A percentile compares a stretch with the other conserved stretches of the same genome.
Evolutionary conservation across 2,329 filamentous ascomycete genomes (phyloP).

Genomic region (Tolypocladium nubicola): DNA sequence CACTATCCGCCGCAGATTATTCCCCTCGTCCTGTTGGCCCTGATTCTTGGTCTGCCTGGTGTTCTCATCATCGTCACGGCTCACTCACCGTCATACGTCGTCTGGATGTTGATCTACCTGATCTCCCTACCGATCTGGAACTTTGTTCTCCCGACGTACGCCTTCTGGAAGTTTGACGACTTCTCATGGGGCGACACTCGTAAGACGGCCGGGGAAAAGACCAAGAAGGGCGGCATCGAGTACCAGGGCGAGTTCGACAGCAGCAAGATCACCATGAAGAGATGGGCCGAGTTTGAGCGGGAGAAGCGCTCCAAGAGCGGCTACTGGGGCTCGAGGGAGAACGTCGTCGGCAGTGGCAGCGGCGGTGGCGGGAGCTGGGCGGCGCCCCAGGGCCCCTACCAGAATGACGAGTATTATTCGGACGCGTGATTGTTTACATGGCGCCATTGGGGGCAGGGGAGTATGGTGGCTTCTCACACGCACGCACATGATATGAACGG

Average conservation of each 20-base stretch:
- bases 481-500: not conserved
- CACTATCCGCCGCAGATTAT: conserved; percentile 71
- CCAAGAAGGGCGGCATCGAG: conserved; percentile 76
- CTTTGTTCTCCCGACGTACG: conserved; percentile 85
- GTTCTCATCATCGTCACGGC: conserved; percentile 88
- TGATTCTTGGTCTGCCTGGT: conserved; percentile 90
- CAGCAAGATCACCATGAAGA: conserved; percentile 98
- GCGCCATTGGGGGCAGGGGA: not conserved
- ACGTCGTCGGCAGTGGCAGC: conserved; percentile 27
- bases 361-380: conserved; percentile 27
- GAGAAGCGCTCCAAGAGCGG: conserved; percentile 40
- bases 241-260: conserved; percentile 95
- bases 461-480: not conserved
- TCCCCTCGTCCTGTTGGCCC: conserved; percentile 73
- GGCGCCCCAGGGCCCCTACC: conserved; percentile 30
- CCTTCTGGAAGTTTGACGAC: conserved; percentile 99
- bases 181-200: conserved; percentile 98
- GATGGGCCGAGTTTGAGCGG: conserved; percentile 92
- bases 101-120: conserved; percentile 97
- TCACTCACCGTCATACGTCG: conserved; percentile 81
- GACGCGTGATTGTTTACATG: conserved; percentile 28
- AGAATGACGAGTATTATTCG: conserved; percentile 46
- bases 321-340: conserved; percentile 44
- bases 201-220: conserved; percentile 85
- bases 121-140: conserved; percentile 94